Evolutionary conservation across 345 rosid species (phyloP).

Genomic region (Rubroshorea leprosula): DNA sequence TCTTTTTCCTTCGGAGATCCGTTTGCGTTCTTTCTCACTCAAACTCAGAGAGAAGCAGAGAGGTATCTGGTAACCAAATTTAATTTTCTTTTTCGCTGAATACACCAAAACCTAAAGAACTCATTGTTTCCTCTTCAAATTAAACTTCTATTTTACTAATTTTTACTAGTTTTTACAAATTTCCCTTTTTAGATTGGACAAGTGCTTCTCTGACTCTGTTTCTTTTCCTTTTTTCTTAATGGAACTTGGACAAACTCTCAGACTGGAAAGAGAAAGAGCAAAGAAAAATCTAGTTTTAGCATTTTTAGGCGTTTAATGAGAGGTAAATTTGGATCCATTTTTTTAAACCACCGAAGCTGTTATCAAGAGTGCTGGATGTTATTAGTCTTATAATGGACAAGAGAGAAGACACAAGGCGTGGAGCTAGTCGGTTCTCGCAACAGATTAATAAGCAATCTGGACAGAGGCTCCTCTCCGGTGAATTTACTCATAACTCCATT

Average conservation of each 20-base stretch:
- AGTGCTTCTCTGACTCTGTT: not conserved
- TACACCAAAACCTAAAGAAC: not conserved
- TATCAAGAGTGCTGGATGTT: conserved; percentile 12
- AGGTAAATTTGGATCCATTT: conserved; percentile 9
- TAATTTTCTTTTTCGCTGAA: conserved; percentile 7
- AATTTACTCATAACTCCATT: conserved; percentile 23
- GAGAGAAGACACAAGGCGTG: conserved; percentile 52
- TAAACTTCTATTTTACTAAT: not conserved
- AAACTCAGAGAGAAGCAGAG: conserved; percentile 14
- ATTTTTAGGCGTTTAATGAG: conserved; percentile 5
- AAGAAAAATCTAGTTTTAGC: conserved; percentile 24
- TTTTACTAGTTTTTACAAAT: no score
- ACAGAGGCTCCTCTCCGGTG: conserved; percentile 38
- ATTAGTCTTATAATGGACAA: conserved; percentile 48
- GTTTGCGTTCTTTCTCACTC: conserved; percentile 1
- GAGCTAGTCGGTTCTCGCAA: conserved; percentile 47
- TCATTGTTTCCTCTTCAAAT: not conserved
- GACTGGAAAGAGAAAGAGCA: conserved; percentile 10
- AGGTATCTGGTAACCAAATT: conserved; percentile 24
- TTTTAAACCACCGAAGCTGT: conserved; percentile 24
- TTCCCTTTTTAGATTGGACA: not conserved
- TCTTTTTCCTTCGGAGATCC: not conserved
- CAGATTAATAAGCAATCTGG: conserved; percentile 44
- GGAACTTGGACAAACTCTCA: conserved; percentile 13
- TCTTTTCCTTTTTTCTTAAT: not conserved